Base-by-base conservation (phyloP, 148 eudicot genomes). In the Spergularia marina region DNA sequence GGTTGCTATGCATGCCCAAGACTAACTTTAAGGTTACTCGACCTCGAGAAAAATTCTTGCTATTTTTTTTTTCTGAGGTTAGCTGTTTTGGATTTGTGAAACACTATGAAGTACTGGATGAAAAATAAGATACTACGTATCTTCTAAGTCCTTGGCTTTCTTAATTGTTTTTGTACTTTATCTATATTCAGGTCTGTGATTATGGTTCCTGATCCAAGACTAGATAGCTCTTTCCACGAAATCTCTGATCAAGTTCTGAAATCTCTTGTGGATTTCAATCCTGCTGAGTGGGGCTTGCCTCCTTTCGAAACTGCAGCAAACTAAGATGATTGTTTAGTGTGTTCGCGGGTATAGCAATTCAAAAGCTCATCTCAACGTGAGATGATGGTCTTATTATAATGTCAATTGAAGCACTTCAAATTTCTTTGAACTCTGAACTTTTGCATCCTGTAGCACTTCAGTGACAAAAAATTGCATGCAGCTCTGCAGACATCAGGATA, bases 171-270 rank as follows among this genome's bases (percentile, higher is more conserved):
- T 36, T 54, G 1, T 2, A 16, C 0, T 30, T 4, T 18, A 14
- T 55, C 72, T 12, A 17, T 34, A 6, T 61, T 36, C 91, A 94
- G 98, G 96, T 90, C 79, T 20, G 96, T 84, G 51, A 92, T 91
- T 68, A 94, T 91, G 98, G 93, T 94, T 70, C 97, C 96, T 47
- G 97, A 94, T 83, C 91, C 93, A 65, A 91, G 91, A 82, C 82
- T 94, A 53, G 97, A 94, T 77, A 83, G 84, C 80, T 86, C 93
- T 53, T 81, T 36, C 74, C 95, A 84, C 60, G 81, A 72, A 49
- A 82, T 54, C 53, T 91, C 97, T 17, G 97, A 91, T 69, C 83
- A 90, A 76, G 90, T 91, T 65, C 75, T 91, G 77, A 86, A 83
- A 75, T 94, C 97, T 49, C 72, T 94, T 52, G 39, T 84, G 88